Evolutionary conservation across 495 filamentous ascomycete species (phyloP), one percentile per base, ranked within the genome.

Genomic region (Lichenothelia convexa): DNA sequence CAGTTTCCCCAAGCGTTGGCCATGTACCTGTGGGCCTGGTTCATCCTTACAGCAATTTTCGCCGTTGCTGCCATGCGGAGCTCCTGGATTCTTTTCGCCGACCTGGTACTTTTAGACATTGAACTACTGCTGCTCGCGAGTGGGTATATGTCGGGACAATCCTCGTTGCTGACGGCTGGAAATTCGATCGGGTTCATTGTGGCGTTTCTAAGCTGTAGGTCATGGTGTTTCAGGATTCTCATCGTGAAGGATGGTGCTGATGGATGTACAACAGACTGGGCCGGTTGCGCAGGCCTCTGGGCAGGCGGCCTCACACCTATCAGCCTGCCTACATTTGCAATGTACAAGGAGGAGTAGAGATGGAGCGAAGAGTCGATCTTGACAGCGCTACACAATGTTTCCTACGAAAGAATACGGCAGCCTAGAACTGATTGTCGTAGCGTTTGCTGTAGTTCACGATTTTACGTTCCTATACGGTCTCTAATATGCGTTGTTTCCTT

Each of bases 31-130:
- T 58, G 57, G 57, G 50, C 49, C 15, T 60, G 57, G 55, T 55
- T 60, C 37, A 57, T 60, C 34, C 32, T 60, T n/a, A 55, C 43
- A 4, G 39, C 48, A 29, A 54, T 60, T 30, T 57, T 58, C 36
- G 53, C 51, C n/a, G 39, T 60, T 18, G 55, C 48, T 16, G 50
- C 55, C 16, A 43, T 49, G 35, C 46, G 50, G 21, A 46, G 39
- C 29, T 47, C 47, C 18, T 58, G 44, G 44, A 43, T 49, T 2
- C 34, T 60, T 12, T 45, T 56, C 24, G 27, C 44, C 11, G 46
- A 47, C 27, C 40, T 60, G 5, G 27, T 47, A 26, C 34, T 50
- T 27, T 32, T 50, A 16, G 47, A 51, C 34, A 24, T 62, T 4
- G 49, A 51, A 11, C 27, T 53, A 2, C 22, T 54, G 21, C 39